Percentiles rank a stretch among this genome's conserved stretches.
Evolutionary conservation across 108 stramenopile genomes (phyloP).

Genomic region (Chaetoceros muelleri): DNA sequence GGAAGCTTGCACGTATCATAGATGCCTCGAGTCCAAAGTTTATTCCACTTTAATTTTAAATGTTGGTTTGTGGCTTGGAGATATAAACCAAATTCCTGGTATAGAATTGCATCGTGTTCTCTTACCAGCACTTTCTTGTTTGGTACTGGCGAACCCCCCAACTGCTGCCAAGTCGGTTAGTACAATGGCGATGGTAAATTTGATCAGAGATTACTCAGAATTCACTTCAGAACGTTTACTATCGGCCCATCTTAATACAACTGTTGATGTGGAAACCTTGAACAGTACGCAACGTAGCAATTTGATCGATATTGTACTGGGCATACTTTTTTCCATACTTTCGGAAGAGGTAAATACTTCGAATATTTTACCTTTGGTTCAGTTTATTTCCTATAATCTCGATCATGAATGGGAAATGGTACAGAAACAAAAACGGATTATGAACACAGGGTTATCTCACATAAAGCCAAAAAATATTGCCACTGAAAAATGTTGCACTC

Average conservation of each 20-base stretch:
- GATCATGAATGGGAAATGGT: slow-evolving; percentile 45
- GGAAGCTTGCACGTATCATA: slow-evolving; percentile 37
- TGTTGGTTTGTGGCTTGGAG: slow-evolving; percentile 51
- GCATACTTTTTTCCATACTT: slow-evolving; percentile 43
- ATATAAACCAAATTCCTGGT: slow-evolving; percentile 18
- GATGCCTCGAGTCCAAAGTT: slow-evolving; percentile 51
- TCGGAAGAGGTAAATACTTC: slow-evolving; percentile 16
- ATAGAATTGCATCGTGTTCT: slow-evolving; percentile 34
- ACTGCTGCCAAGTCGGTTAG: slow-evolving; percentile 56
- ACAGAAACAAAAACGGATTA: too few species aligned
- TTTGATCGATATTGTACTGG: slow-evolving; percentile 37
- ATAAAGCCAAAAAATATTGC: too few species aligned
- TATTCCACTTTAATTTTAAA: slow-evolving; percentile 64
- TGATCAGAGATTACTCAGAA: slow-evolving; percentile 27
- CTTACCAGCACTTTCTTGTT: slow-evolving; percentile 46
- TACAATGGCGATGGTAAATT: slow-evolving; percentile 29
- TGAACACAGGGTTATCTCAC: too few species aligned
- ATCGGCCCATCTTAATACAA: not conserved
- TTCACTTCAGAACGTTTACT: slow-evolving; percentile 15
- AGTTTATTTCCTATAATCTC: slow-evolving; percentile 40
- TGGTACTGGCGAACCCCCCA: slow-evolving; percentile 36
- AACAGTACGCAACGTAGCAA: slow-evolving; percentile 23
- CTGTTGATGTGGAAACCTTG: slow-evolving; percentile 5
- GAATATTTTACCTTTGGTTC: slow-evolving; percentile 32
- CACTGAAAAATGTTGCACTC: slow-evolving; percentile 14